Conservation (phyloP, 2,329 filamentous ascomycete species). For the Ascochyta fabae region DNA sequence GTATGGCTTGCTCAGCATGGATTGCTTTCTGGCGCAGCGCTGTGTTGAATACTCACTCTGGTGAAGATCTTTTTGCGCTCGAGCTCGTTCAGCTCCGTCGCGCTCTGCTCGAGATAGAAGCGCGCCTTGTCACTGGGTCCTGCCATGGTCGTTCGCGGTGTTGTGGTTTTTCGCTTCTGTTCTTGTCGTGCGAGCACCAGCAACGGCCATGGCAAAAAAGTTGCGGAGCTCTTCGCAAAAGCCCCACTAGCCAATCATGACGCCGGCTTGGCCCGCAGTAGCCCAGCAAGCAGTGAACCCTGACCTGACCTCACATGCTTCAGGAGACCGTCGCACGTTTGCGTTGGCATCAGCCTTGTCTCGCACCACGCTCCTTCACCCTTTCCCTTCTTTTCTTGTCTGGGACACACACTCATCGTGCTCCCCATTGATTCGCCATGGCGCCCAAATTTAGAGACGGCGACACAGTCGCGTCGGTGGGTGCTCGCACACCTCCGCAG, state of each 20-base stretch:
- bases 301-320: constrained; percentile 32
- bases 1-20: neutral
- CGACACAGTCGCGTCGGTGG: constrained; percentile 66
- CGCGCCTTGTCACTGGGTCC: constrained; percentile 91
- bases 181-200: neutral
- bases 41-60: constrained; percentile 60
- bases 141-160: constrained; percentile 65
- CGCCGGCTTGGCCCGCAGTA: constrained; percentile 32
- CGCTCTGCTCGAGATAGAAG: constrained; percentile 90
- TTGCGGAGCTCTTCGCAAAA: constrained; percentile 18
- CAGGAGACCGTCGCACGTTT: constrained; percentile 38
- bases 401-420: neutral
- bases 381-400: constrained; percentile 23
- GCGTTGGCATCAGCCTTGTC: neutral
- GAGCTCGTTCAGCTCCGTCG: constrained; percentile 90
- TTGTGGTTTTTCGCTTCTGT: constrained; percentile 1
- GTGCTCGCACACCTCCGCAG: constrained; percentile 32
- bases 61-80: constrained; percentile 91
- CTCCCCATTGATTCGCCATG: constrained; percentile 51
- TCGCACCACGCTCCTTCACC: constrained; percentile 37
- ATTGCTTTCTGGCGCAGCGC: neutral
- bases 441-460: constrained; percentile 68
- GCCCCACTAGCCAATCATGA: constrained; percentile 22
- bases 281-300: constrained; percentile 12
- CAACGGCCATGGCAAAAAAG: constrained; percentile 30